Conservation (phyloP, 148 eudicot genomes). For the Amaranthus hypochondriacus region DNA sequence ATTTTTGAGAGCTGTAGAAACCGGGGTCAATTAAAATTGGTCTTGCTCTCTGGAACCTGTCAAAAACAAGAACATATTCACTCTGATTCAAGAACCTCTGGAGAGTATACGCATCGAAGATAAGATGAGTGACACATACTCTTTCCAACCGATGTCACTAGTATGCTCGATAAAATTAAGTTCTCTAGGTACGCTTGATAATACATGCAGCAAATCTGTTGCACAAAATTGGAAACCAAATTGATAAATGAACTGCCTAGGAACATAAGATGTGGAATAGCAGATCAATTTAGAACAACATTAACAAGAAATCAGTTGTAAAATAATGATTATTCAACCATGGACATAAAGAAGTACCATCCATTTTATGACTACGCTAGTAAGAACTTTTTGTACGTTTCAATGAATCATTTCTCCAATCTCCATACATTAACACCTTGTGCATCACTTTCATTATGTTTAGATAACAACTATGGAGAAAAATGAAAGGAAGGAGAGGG, state of each 20-base stretch:
- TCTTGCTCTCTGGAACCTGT: constrained; percentile 58
- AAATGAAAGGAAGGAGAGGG: too few species aligned
- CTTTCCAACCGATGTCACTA: constrained; percentile 78
- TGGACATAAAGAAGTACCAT: neutral
- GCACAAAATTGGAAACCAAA: constrained; percentile 14
- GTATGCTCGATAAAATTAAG: constrained; percentile 72
- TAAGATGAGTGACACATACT: constrained; percentile 46
- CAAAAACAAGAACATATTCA: constrained; percentile 8
- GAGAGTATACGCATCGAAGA: neutral
- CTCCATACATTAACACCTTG: too few species aligned
- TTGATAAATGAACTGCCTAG: constrained; percentile 2
- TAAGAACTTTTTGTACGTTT: too few species aligned
- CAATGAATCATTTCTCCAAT: too few species aligned
- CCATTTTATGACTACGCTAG: too few species aligned
- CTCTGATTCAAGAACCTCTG: neutral
- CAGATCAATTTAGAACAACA: neutral
- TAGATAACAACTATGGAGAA: too few species aligned
- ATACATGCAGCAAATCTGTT: constrained; percentile 64
- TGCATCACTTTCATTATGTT: too few species aligned
- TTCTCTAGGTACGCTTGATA: constrained; percentile 55
- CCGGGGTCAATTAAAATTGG: constrained; percentile 69
- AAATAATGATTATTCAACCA: neutral
- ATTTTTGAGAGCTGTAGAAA: constrained; percentile 44
- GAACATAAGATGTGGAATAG: neutral
- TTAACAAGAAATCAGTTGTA: neutral